These are phyloP conservation scores for Cairneyella variabilis DNA, from an alignment of 495 filamentous ascomycete genomes.

Conservation along the genomic window DNA sequence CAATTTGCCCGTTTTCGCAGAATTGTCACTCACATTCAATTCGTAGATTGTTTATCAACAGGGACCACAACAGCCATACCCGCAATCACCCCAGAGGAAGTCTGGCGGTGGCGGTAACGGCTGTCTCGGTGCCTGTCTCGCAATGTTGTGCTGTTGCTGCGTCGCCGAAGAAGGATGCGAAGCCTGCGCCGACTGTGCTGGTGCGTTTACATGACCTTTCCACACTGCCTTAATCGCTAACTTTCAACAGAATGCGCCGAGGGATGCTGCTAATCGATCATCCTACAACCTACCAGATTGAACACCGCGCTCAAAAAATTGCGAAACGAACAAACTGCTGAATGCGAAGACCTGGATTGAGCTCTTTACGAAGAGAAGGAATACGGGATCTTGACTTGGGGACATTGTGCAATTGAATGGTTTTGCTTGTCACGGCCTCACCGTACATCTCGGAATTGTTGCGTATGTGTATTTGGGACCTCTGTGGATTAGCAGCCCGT, in stretches of 20 bases:
- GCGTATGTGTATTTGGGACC: neutral
- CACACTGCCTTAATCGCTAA: constrained; percentile 1
- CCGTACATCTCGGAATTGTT: neutral
- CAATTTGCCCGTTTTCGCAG: too few species aligned
- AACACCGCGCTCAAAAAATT: neutral
- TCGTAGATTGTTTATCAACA: constrained; percentile 45
- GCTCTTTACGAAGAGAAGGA: neutral
- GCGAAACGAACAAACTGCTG: neutral
- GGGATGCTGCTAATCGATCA: constrained; percentile 21
- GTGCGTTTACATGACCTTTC: constrained; percentile 6
- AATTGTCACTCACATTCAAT: constrained; percentile 12
- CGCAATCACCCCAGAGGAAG: neutral
- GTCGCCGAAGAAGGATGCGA: constrained; percentile 67
- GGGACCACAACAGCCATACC: constrained; percentile 1
- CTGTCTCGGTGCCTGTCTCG: constrained; percentile 56
- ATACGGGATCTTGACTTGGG: neutral
- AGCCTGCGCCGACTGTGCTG: constrained; percentile 57
- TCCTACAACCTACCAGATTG: neutral
- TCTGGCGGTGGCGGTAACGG: constrained; percentile 37
- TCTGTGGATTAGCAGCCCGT: neutral
- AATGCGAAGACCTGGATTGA: neutral
- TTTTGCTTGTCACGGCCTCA: neutral
- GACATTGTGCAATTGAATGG: neutral
- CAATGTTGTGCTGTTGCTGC: constrained; percentile 64
- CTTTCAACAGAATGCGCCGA: constrained; percentile 14